These are phyloP conservation scores for Raffaelea ambrosiae DNA, from an alignment of 2,329 filamentous ascomycete genomes.

Conservation along the genomic window DNA sequence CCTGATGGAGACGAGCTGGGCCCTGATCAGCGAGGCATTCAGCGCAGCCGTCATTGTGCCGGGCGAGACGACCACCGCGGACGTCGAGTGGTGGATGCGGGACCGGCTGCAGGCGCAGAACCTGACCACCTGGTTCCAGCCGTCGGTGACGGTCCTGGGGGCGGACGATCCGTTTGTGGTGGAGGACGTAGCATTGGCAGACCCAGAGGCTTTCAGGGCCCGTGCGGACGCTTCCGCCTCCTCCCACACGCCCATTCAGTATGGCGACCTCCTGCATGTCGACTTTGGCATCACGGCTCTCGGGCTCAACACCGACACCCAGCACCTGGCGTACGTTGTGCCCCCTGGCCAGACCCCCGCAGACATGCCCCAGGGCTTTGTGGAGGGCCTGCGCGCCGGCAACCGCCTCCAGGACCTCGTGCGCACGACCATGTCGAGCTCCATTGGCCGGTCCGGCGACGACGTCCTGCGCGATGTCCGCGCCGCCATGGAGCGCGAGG, in stretches of 20 bases:
- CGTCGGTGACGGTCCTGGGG: constrained; percentile 32
- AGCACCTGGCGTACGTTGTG: constrained; percentile 41
- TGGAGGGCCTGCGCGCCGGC: constrained; percentile 33
- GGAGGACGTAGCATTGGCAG: background rate
- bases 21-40: constrained; percentile 65
- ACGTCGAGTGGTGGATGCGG: constrained; percentile 44
- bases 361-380: constrained; percentile 27
- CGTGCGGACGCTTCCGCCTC: no score
- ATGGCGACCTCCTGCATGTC: constrained; percentile 39
- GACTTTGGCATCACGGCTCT: constrained; percentile 29
- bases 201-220: background rate
- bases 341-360: constrained; percentile 29
- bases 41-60: constrained; percentile 42
- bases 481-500: constrained; percentile 31
- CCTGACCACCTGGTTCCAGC: constrained; percentile 45
- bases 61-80: constrained; percentile 32
- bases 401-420: constrained; percentile 41
- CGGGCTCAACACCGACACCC: constrained; percentile 24
- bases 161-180: constrained; percentile 8
- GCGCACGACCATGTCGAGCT: constrained; percentile 27
- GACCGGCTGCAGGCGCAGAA: constrained; percentile 38
- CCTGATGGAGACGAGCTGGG: constrained; percentile 43
- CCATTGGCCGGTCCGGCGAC: constrained; percentile 34
- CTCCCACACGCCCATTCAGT: constrained; percentile 23
- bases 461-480: constrained; percentile 30